A percentile compares a stretch with the other conserved stretches of the same genome.
These are phyloP conservation scores for Chrysosporium keratinophilum DNA, from an alignment of 2,329 filamentous ascomycete species.

Conservation along the genomic window DNA sequence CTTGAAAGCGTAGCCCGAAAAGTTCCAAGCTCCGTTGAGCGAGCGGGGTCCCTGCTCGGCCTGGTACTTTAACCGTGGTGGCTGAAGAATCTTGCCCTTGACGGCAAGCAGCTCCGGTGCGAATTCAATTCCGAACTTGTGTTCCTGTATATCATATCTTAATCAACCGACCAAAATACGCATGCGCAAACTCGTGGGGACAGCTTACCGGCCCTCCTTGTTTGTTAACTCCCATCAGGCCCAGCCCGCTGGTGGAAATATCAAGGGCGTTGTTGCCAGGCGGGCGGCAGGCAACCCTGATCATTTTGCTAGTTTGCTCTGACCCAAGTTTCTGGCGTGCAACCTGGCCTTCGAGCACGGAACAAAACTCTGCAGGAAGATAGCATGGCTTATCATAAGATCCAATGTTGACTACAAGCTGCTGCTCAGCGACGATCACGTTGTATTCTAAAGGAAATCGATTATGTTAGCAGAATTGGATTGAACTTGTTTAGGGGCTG, in stretches of 20 bases:
- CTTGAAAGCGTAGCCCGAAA: neutral
- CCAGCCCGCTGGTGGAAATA: conserved; percentile 46
- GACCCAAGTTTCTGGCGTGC: conserved; percentile 50
- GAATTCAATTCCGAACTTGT: conserved; percentile 17
- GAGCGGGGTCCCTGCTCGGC: neutral
- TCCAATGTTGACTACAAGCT: conserved; percentile 59
- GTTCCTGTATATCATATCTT: neutral
- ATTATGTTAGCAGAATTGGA: neutral
- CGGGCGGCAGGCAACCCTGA: conserved; percentile 57
- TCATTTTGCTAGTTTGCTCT: conserved; percentile 57
- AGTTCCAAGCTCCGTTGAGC: conserved; percentile 10
- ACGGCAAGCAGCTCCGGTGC: conserved; percentile 16
- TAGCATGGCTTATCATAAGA: conserved; percentile 48
- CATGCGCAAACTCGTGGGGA: neutral
- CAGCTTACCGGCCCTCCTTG: conserved; percentile 8
- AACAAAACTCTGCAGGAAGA: conserved; percentile 56
- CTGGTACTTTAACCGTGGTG: conserved; percentile 12
- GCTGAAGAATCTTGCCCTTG: conserved; percentile 13
- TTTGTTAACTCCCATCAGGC: conserved; percentile 9
- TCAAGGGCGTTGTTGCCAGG: conserved; percentile 57
- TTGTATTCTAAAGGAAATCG: conserved; percentile 26
- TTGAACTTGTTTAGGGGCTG: too few species aligned
- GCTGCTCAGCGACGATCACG: conserved; percentile 29
- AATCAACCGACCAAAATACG: neutral
- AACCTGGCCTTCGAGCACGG: conserved; percentile 54